Conservation (phyloP, 192 early-diverging fungal species). For the Kickxella alabastrina region DNA sequence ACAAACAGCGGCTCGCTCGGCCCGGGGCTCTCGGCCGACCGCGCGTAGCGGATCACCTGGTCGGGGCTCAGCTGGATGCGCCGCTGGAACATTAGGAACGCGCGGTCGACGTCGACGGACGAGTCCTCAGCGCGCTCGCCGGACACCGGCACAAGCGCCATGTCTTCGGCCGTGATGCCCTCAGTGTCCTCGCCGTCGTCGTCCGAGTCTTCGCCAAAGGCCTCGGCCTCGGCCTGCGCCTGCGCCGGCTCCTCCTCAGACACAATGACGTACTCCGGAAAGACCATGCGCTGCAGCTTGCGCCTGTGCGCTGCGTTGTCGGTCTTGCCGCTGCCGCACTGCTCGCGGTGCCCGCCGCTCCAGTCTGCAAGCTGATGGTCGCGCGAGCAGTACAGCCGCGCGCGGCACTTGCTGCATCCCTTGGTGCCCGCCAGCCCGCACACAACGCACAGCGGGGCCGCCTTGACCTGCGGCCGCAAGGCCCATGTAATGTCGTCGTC, state of each 20-base stretch:
- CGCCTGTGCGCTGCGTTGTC: conserved; percentile 11
- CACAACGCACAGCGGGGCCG: conserved; percentile 59
- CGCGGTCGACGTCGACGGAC: conserved; percentile 78
- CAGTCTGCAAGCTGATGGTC: conserved; percentile 85
- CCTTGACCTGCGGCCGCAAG: conserved; percentile 6
- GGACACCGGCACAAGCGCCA: conserved; percentile 21
- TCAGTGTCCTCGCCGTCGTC: conserved; percentile 17
- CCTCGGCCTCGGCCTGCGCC: conserved; percentile 50
- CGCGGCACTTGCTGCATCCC: conserved; percentile 73
- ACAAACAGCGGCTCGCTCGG: conserved; percentile 71
- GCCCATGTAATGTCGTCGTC: conserved; percentile 35
- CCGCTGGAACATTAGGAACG: conserved; percentile 88
- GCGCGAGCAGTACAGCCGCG: conserved; percentile 73
- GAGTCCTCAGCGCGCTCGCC: conserved; percentile 63
- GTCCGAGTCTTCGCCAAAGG: conserved; percentile 18
- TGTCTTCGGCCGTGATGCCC: conserved; percentile 7
- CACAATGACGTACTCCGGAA: conserved; percentile 64
- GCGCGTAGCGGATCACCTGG: conserved; percentile 77
- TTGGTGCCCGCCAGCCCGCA: conserved; percentile 72
- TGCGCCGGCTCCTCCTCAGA: conserved; percentile 60
- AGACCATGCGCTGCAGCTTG: conserved; percentile 43
- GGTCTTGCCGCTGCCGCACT: conserved; percentile 43
- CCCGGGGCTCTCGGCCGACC: conserved; percentile 28
- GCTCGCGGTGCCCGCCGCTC: conserved; percentile 69
- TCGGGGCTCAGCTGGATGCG: conserved; percentile 70